Evolutionary conservation across 257 asterid species (phyloP).

Genomic region (Nicotiana obtusifolia): DNA sequence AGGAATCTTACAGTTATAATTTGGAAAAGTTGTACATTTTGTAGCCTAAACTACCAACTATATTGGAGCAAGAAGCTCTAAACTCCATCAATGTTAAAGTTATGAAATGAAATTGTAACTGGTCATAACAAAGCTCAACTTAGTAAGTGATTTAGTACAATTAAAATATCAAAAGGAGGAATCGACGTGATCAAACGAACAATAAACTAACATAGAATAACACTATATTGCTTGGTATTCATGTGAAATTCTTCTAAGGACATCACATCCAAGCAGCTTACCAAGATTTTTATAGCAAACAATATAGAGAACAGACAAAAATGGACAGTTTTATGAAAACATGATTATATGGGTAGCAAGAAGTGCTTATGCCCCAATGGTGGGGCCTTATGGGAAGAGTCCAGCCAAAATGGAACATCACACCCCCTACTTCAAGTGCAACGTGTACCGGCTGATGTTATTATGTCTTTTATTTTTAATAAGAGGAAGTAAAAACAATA

Average conservation of each 20-base stretch:
- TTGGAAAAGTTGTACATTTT: background rate
- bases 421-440: background rate
- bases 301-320: background rate
- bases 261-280: background rate
- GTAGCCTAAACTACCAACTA: background rate
- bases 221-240: background rate
- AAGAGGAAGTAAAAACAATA: background rate
- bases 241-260: background rate
- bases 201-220: background rate
- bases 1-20: background rate
- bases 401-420: background rate
- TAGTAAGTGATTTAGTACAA: background rate
- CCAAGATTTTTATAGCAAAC: background rate
- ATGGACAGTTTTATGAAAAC: background rate
- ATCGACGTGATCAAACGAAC: background rate
- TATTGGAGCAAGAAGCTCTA: background rate
- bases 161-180: background rate
- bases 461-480: background rate
- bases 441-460: background rate
- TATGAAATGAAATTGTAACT: background rate
- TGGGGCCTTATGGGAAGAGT: background rate
- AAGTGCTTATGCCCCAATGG: background rate
- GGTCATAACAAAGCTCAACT: background rate
- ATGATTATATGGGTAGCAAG: background rate
- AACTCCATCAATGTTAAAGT: background rate